Percentiles rank a stretch among this genome's conserved stretches.
Conservation (phyloP, 441 rosid species). For the Pelargonium australe region DNA sequence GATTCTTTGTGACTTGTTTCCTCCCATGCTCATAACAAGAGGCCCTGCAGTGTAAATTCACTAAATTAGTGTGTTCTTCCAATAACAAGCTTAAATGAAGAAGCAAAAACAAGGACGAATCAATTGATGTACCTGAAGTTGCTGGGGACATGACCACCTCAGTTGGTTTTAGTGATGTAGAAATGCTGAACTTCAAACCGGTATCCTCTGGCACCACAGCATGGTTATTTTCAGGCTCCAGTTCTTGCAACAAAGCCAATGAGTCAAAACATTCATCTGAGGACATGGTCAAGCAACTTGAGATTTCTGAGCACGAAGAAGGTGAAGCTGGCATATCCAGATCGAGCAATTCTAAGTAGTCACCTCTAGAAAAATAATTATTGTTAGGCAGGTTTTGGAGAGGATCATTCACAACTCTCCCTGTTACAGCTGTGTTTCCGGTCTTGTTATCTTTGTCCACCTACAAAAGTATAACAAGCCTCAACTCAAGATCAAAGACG, state of each 20-base stretch:
- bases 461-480: conserved; percentile 25
- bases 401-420: conserved; percentile 19
- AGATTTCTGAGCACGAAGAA: conserved; percentile 49
- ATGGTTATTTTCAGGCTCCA: conserved; percentile 24
- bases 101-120: neutral
- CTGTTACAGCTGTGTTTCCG: conserved; percentile 17
- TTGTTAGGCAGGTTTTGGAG: conserved; percentile 18
- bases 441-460: conserved; percentile 22
- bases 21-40: conserved; percentile 15
- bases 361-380: conserved; percentile 23
- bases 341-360: conserved; percentile 46
- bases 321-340: conserved; percentile 34
- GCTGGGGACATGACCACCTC: conserved; percentile 27
- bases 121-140: conserved; percentile 32
- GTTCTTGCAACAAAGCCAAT: conserved; percentile 32
- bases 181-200: conserved; percentile 19
- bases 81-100: neutral
- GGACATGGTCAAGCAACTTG: conserved; percentile 44
- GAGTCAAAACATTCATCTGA: conserved; percentile 45
- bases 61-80: neutral
- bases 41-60: conserved; percentile 21
- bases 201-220: conserved; percentile 16
- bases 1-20: conserved; percentile 13
- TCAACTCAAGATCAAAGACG: conserved; percentile 20
- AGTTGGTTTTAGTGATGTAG: conserved; percentile 23